These are phyloP conservation scores for Pigoraptor vietnamica DNA, from an alignment of 78 protist genomes.

Conservation along the genomic window DNA sequence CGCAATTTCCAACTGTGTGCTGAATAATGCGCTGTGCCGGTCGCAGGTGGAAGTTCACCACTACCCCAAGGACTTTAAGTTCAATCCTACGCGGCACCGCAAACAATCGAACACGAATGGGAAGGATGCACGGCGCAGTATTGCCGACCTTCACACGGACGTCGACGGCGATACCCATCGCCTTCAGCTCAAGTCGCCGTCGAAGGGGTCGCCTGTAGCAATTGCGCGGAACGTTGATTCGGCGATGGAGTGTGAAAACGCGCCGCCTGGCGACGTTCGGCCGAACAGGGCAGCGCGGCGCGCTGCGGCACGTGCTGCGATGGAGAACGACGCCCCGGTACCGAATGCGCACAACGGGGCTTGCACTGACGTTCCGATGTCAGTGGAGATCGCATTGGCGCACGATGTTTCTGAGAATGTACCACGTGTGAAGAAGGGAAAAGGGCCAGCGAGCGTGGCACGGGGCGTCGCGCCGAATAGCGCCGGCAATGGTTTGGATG, in stretches of 20 bases:
- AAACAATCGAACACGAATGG: neutral
- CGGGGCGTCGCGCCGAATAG: too few species aligned
- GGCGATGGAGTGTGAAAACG: too few species aligned
- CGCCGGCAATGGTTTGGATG: neutral
- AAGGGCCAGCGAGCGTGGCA: too few species aligned
- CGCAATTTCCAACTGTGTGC: too few species aligned
- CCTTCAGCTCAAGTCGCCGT: neutral
- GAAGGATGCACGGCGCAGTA: neutral
- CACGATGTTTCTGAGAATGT: neutral
- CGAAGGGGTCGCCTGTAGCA: neutral
- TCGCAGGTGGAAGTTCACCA: neutral
- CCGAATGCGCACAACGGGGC: too few species aligned
- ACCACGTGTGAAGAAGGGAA: too few species aligned
- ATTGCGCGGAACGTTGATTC: too few species aligned
- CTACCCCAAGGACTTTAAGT: neutral
- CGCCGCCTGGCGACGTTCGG: too few species aligned
- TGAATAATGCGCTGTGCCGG: too few species aligned
- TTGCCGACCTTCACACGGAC: too few species aligned
- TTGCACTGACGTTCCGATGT: neutral
- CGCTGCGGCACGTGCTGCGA: neutral
- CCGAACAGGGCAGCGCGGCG: neutral
- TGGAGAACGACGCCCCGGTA: too few species aligned
- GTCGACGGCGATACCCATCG: too few species aligned
- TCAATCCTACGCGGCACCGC: neutral
- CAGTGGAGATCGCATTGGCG: neutral